Base-by-base conservation (phyloP, 2,329 filamentous ascomycete species). In the Magnaporthiopsis rhizophila region DNA sequence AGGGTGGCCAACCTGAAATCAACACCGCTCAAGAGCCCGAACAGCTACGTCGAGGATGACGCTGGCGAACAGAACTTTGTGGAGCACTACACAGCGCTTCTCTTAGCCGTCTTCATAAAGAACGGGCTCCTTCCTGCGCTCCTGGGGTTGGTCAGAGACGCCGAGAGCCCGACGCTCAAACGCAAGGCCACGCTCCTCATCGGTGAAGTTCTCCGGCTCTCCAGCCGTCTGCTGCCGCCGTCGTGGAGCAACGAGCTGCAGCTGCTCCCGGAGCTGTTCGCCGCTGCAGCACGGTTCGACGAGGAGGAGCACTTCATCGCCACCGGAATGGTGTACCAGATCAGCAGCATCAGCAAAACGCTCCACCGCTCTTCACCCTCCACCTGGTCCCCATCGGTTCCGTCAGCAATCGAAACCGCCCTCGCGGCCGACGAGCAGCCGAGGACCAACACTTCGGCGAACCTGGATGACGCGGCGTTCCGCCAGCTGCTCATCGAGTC, bases 291-390 rank as follows among this genome's bases (percentile, higher is more conserved):
- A 2, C 83, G 87, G 45, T 91, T 93, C 69, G 80, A 85, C 28
- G 81, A 86, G 26, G 86, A 93, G 36, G 83, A 87, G 30, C 88
- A 91, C 64, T 93, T 93, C 69, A 82, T 90, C 65, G 92, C 94
- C 8, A 93, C 92, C 9, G 89, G 92, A 9, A 96, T 96, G 24
- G 91, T 99, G 15, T 99, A 98, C 72, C 95, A 98, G 73, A 96
- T 99, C 64, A 97, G 97, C 77, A 97, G 94, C 73, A 92, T 99
- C 69, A 99, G 94, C 74, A 87, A 92, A 67, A 98, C 93, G 0
- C 79, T 99, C 18, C 96, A 96, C 72, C 85, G 92, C 65, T 96
- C 91, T 61, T 85, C 86, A 7, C 83, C 84, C 1, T 79, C 82
- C 0, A 75, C 79, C 8, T 76, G 75, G 64, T 68, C 73, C 2